Base-by-base conservation (phyloP, 2,329 filamentous ascomycete species). In the Fusarium temperatum region DNA sequence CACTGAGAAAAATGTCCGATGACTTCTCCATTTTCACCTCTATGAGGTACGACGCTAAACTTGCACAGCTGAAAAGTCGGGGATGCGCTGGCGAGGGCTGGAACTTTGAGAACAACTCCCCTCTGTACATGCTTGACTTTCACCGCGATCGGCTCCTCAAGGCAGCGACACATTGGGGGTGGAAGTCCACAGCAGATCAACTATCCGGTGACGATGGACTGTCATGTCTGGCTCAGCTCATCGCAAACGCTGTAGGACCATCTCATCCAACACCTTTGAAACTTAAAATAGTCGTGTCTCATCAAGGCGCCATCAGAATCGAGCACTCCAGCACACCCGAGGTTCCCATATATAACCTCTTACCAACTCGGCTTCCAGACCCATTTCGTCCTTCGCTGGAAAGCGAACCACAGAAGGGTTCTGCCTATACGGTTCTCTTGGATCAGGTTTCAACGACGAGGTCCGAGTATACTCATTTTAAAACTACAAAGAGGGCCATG, bases 111-210 rank as follows among this genome's bases (percentile, higher is more conserved):
- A 82, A 85, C 32, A 78, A 84, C 12, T 93, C 90, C 14, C 89
- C 91, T 0, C 91, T 94, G 75, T 97, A 97, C 81, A 94, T 97
- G 87, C 88, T 96, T 22, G 86, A 90, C 66, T 91, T 92, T 75
- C 95, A 98, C 81, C 89, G 90, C 51, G 92, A 95, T 80, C 92
- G 95, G 60, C 88, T 98, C 80, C 85, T 94, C n/a, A 87, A 84
- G 64, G 90, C 89, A 20, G 89, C 90, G 10, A 80, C 77, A 10
- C 80, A 91, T 73, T 92, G 89, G 84, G 78, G 82, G 11, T 92
- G 89, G 89, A 75, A 82, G 4, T 68, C 78, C 8, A 89, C 86
- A 1, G 74, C 87, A 15, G 77, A 83, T 2, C 71, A 76, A 8
- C 81, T 92, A 12, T 78, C 82, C 0, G 89, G 88, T 2, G 77